Conservation (phyloP, 2,329 filamentous ascomycete species). For the Coniochaeta sp. region DNA sequence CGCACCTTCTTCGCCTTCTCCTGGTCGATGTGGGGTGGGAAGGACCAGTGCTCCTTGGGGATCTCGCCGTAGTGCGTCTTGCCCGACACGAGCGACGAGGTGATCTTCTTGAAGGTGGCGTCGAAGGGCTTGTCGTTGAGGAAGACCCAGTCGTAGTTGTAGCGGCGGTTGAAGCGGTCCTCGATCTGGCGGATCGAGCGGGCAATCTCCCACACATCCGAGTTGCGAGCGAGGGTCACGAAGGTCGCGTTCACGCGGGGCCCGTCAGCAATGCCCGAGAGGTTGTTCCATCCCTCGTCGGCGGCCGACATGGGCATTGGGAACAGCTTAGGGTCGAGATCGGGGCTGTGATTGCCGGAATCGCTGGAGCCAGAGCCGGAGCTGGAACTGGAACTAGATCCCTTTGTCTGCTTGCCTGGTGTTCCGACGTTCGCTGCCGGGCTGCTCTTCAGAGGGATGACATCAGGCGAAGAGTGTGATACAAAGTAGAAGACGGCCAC, state of each 20-base stretch:
- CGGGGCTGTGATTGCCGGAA: constrained; percentile 13
- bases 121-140: constrained; percentile 95
- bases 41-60: constrained; percentile 91
- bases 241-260: constrained; percentile 95
- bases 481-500: constrained; percentile 77
- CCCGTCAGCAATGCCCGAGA: constrained; percentile 48
- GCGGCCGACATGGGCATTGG: constrained; percentile 45
- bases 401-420: constrained; percentile 4
- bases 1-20: constrained; percentile 85
- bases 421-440: not conserved
- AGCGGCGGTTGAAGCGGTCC: constrained; percentile 95
- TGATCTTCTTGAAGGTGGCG: constrained; percentile 87
- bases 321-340: constrained; percentile 31
- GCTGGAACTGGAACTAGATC: constrained; percentile 2
- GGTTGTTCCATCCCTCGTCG: constrained; percentile 44
- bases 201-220: constrained; percentile 92
- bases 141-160: constrained; percentile 99
- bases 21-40: constrained; percentile 91
- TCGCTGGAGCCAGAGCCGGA: not conserved
- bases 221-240: constrained; percentile 88
- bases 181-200: constrained; percentile 94
- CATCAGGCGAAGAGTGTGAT: constrained; percentile 47
- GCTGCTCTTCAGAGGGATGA: constrained; percentile 35
- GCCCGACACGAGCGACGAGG: constrained; percentile 81
- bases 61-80: constrained; percentile 89